A percentile compares a stretch with the other conserved stretches of the same genome.
phyloP scores from a whole-genome alignment of 2,329 filamentous ascomycete genomes.

The Lizonia empirigonia region DNA sequence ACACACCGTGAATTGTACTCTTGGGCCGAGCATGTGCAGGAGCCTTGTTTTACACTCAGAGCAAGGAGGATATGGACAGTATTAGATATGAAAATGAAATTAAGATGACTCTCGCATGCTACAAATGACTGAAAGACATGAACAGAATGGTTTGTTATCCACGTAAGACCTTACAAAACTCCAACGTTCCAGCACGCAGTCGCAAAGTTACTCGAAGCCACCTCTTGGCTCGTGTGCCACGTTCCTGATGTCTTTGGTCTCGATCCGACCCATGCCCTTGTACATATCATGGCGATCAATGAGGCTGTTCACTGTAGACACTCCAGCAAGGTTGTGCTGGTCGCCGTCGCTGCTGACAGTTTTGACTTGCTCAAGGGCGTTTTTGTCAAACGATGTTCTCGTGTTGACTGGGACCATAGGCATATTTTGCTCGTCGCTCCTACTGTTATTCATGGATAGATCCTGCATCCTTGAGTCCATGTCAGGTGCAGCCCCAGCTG shows the following conservation, averaged over 20 bases:
- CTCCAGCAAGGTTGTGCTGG: conserved; percentile 30
- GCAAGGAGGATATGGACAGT: not conserved
- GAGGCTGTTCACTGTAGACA: conserved; percentile 43
- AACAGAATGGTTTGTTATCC: conserved; percentile 8
- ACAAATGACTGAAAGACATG: not conserved
- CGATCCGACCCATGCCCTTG: conserved; percentile 40
- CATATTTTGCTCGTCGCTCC: conserved; percentile 16
- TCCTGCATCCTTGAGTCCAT: conserved; percentile 34
- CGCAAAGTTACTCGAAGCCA: conserved; percentile 5
- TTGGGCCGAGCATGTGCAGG: too few relatives aligned
- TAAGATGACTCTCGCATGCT: not conserved
- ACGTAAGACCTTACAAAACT: not conserved
- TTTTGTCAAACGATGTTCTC: conserved; percentile 24
- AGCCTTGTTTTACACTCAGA: too few relatives aligned
- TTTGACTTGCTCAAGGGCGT: conserved; percentile 35
- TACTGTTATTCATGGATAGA: conserved; percentile 19
- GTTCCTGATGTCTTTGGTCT: conserved; percentile 49
- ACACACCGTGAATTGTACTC: not conserved
- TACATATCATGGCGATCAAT: conserved; percentile 54
- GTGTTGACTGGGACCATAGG: conserved; percentile 12
- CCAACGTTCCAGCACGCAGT: not conserved
- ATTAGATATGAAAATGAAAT: not conserved
- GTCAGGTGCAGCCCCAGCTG: conserved; percentile 30
- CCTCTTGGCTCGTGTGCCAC: conserved; percentile 30
- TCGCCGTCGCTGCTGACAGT: conserved; percentile 33